Evolutionary conservation across 1,284 basidiomycete genomes (phyloP).

Genomic region (Puccinia hordei): DNA sequence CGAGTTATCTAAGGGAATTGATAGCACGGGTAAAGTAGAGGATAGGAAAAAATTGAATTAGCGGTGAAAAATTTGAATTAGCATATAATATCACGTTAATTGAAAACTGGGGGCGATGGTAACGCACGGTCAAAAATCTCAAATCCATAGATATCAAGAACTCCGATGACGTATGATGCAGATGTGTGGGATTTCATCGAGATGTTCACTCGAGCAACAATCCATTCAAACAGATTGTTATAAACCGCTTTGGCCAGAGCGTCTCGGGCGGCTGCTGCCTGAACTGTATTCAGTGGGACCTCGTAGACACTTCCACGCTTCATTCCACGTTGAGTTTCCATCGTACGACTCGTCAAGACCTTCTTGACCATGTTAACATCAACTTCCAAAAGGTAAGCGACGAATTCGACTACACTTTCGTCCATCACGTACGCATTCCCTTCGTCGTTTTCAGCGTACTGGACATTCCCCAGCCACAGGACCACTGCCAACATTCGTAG

Average conservation of each 20-base stretch:
- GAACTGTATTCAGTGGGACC: constrained; percentile 90
- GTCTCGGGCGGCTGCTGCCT: constrained; percentile 84
- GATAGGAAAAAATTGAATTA: constrained; percentile 59
- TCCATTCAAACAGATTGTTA: constrained; percentile 99
- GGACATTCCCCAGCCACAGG: constrained; percentile 95
- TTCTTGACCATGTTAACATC: constrained; percentile 79
- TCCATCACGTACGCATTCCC: constrained; percentile 83
- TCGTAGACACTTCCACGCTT: constrained; percentile 88
- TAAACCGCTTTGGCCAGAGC: constrained; percentile 95
- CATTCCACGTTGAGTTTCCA: constrained; percentile 81
- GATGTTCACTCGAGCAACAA: constrained; percentile 90
- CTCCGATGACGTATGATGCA: constrained; percentile 86
- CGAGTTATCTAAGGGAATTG: constrained; percentile 75
- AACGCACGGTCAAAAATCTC: constrained; percentile 55
- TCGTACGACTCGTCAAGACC: constrained; percentile 77
- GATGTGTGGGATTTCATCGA: constrained; percentile 86
- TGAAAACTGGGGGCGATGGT: neutral
- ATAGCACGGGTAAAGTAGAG: constrained; percentile 86
- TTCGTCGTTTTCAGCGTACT: constrained; percentile 83
- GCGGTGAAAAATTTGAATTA: neutral
- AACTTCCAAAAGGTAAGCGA: constrained; percentile 90
- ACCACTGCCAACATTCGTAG: constrained; percentile 88
- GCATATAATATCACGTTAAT: neutral
- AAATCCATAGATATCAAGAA: constrained; percentile 84
- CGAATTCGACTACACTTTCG: constrained; percentile 87